Percentiles rank a stretch among this genome's conserved stretches.
phyloP scores from a whole-genome alignment of 208 protist species.

The Lotmaria passim region DNA sequence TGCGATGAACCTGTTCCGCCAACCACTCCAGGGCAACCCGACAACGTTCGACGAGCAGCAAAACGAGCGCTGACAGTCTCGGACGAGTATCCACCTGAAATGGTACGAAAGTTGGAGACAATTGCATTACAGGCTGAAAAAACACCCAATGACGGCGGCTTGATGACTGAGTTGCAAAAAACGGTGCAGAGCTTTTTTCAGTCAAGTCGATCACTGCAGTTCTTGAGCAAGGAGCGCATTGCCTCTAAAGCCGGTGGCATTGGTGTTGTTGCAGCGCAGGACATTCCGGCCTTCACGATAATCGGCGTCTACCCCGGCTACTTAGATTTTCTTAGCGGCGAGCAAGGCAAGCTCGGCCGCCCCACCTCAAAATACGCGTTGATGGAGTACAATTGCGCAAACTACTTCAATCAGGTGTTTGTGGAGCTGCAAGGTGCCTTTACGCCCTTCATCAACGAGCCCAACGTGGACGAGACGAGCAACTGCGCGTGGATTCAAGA shows the following conservation, averaged over 20 bases:
- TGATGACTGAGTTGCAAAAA: constrained; percentile 39
- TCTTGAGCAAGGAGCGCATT: constrained; percentile 48
- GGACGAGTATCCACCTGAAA: constrained; percentile 53
- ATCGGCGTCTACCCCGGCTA: constrained; percentile 89
- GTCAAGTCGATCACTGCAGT: constrained; percentile 38
- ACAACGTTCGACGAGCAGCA: constrained; percentile 51
- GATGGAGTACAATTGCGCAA: constrained; percentile 86
- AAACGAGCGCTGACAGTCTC: constrained; percentile 48
- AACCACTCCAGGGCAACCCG: constrained; percentile 17
- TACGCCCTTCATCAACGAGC: constrained; percentile 91
- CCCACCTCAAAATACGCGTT: constrained; percentile 73
- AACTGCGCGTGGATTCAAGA: constrained; percentile 93
- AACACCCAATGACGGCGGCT: constrained; percentile 13
- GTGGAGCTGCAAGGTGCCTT: constrained; percentile 73
- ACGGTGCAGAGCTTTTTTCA: constrained; percentile 65
- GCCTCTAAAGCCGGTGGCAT: constrained; percentile 61
- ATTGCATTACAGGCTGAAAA: constrained; percentile 26
- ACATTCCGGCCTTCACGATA: constrained; percentile 77
- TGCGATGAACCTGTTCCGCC: constrained; percentile 9
- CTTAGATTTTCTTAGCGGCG: constrained; percentile 63
- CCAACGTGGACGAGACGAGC: constrained; percentile 67
- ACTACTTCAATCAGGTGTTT: constrained; percentile 88
- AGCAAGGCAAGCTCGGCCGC: constrained; percentile 78
- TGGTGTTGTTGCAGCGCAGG: constrained; percentile 63
- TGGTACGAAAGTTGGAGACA: constrained; percentile 11